Base-by-base conservation (phyloP, 2,329 filamentous ascomycete genomes). In the Colletotrichum coccodes region DNA sequence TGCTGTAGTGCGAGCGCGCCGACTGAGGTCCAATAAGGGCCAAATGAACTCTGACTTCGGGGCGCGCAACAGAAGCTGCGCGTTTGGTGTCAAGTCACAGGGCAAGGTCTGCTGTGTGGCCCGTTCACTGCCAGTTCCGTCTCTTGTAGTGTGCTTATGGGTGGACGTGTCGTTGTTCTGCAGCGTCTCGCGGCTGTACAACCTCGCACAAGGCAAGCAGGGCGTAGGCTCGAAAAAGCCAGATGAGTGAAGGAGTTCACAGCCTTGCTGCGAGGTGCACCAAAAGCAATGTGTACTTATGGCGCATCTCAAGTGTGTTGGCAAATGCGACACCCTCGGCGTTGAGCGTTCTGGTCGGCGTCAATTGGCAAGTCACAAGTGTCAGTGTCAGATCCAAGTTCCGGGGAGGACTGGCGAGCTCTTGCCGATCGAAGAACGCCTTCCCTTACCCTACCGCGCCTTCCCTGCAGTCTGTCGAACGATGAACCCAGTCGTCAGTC, bases 21-120 rank as follows among this genome's bases (percentile, higher is more conserved):
- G 30, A 30, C 9, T n/a, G 40, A 47, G 57, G 32, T 36, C 47
- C 57, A 47, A 46, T 46, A 40, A 53, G 18, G 38, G 61, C 47
- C 63, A 66, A 61, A 56, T 58, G 42, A 66, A 62, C 58, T 62
- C 49, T 49, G 64, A 56, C 58, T 62, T 40, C 34, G 50, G 34
- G 52, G 58, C 49, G 21, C 40, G 49, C 64, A 56, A 62, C 34
- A 66, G 58, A 56, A 62, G 26, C 40, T 56, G 64, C 49, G 42
- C n/a, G 63, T 54, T 40, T 56, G 64, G 64, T 62, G 64, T 66
- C 58, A 56, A 56, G 58, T 56, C 40, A 46, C 16, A 34, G 54
- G 8, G 49, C 63, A 62, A 26, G 40, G 63, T 49, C 58, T 66
- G 40, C 58, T 26, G 6, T 40, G 26, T 36, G 58, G 64, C 26